Conservation (phyloP, 2,329 filamentous ascomycete species). For the Dendryphion nanum region DNA sequence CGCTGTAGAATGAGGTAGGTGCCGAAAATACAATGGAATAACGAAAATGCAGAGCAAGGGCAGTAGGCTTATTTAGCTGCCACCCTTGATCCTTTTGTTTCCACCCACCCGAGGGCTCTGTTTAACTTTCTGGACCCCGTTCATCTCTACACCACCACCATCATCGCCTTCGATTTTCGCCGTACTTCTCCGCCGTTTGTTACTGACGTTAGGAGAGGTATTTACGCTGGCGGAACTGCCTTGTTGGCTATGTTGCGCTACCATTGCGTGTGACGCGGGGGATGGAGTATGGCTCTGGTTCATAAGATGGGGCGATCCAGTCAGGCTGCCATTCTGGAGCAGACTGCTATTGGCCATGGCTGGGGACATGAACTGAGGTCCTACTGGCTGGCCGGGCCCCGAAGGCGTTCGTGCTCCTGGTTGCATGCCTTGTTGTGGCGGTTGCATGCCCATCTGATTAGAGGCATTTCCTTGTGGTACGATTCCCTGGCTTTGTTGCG, state of each 20-base stretch:
- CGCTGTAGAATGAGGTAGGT: not conserved
- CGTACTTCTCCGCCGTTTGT: conserved; percentile 60
- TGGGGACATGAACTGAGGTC: conserved; percentile 56
- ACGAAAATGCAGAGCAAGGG: not conserved
- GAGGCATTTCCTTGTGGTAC: conserved; percentile 23
- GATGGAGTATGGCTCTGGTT: conserved; percentile 44
- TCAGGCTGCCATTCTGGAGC: conserved; percentile 49
- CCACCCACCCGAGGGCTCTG: conserved; percentile 42
- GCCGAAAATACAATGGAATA: not conserved
- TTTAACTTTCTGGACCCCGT: conserved; percentile 50
- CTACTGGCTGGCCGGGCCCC: conserved; percentile 26
- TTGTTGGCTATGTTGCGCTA: conserved; percentile 57
- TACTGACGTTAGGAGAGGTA: conserved; percentile 61
- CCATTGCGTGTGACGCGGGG: conserved; percentile 52
- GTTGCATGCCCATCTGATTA: conserved; percentile 20
- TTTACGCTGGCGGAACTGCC: conserved; percentile 57
- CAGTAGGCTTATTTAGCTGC: not conserved
- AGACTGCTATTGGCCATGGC: conserved; percentile 56
- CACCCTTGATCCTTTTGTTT: not conserved
- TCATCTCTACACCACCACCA: conserved; percentile 33
- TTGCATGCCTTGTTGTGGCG: conserved; percentile 18
- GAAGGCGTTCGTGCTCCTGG: conserved; percentile 32
- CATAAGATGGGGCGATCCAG: conserved; percentile 47
- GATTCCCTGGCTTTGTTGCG: conserved; percentile 14
- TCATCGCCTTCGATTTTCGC: conserved; percentile 61